Evolutionary conservation across 192 early-diverging fungal genomes (phyloP).

Genomic region (Martensiomyces pterosporus): DNA sequence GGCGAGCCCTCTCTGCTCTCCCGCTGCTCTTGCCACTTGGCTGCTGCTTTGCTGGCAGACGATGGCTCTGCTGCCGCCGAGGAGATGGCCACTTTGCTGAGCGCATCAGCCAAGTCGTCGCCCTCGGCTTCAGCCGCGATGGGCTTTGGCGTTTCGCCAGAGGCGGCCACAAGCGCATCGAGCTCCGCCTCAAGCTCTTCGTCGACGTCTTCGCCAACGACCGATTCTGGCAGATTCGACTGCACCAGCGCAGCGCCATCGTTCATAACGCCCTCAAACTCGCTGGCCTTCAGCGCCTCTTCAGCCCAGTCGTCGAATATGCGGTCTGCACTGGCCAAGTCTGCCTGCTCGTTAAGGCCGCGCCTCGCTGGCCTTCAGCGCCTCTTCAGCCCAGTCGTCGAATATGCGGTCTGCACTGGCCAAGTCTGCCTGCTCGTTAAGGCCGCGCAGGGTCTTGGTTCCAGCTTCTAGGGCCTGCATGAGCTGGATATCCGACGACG

Average conservation of each 20-base stretch:
- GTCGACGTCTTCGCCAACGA: conserved; percentile 9
- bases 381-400: conserved; percentile 34
- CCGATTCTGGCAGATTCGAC: background rate
- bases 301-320: conserved; percentile 31
- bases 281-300: background rate
- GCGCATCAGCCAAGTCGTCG: background rate
- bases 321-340: conserved; percentile 1
- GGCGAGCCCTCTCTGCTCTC: too few relatives aligned
- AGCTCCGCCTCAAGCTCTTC: conserved; percentile 37
- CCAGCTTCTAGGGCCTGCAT: conserved; percentile 27
- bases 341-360: conserved; percentile 12
- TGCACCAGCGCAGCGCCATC: background rate
- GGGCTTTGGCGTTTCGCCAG: too few relatives aligned
- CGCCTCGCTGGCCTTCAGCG: conserved; percentile 11
- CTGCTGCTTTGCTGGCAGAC: too few relatives aligned
- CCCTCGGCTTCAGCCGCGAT: too few relatives aligned
- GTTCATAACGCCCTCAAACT: conserved; percentile 1
- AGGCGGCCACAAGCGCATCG: conserved; percentile 22
- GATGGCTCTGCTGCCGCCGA: too few relatives aligned
- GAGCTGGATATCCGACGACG: conserved; percentile 31
- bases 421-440: conserved; percentile 11
- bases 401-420: conserved; percentile 7
- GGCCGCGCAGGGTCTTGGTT: conserved; percentile 14
- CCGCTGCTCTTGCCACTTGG: too few relatives aligned
- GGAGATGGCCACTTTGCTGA: background rate